These are phyloP conservation scores for Xylaria hypoxylon DNA, from an alignment of 2,329 filamentous ascomycete species.

Conservation along the genomic window DNA sequence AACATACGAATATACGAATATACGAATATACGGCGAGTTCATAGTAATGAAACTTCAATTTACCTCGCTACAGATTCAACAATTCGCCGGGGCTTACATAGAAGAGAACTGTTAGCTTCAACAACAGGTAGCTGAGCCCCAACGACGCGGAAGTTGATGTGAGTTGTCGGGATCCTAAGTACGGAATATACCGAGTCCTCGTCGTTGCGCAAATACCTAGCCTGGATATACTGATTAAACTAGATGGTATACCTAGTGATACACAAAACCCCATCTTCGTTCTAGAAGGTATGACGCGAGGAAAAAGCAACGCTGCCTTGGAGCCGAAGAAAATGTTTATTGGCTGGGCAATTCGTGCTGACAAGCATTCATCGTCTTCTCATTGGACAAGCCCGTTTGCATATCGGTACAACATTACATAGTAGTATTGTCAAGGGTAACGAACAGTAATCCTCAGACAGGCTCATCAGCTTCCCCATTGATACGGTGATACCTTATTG, in stretches of 20 bases:
- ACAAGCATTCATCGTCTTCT: neutral
- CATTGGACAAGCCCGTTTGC: slow-evolving; percentile 14
- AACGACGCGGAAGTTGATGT: neutral
- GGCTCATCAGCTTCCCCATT: neutral
- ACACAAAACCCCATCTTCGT: too few relatives aligned
- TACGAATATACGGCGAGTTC: too few relatives aligned
- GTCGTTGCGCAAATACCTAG: too few relatives aligned
- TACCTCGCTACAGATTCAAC: too few relatives aligned
- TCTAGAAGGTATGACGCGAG: too few relatives aligned
- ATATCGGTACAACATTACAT: slow-evolving; percentile 1
- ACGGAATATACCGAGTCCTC: too few relatives aligned
- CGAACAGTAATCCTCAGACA: slow-evolving; percentile 33
- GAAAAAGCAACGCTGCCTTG: neutral
- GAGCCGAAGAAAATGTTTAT: neutral
- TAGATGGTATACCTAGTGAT: too few relatives aligned
- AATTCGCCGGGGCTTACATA: too few relatives aligned
- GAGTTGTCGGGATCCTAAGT: too few relatives aligned
- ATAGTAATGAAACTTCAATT: too few relatives aligned
- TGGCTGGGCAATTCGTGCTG: neutral
- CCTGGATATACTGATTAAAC: too few relatives aligned
- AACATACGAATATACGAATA: too few relatives aligned
- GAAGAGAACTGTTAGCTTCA: neutral
- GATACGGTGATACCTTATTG: neutral
- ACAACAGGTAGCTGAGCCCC: neutral
- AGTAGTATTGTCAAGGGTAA: neutral